Base-by-base conservation (phyloP, 176 grass and related monocot species). In the Oryza glaberrima region DNA sequence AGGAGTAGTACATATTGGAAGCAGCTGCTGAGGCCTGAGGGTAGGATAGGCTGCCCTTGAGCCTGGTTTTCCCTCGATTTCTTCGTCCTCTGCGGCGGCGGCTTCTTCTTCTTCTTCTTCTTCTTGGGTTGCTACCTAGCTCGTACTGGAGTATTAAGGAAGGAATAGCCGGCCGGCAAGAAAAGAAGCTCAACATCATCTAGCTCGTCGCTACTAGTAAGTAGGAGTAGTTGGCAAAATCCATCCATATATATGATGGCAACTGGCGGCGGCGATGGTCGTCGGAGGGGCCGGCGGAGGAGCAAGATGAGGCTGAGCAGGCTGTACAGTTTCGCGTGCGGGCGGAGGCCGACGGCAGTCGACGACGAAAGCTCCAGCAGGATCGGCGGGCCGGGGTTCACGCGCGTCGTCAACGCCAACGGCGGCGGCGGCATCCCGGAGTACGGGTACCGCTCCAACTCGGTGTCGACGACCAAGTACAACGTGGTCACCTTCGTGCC, bases 401-500 rank as follows among this genome's bases (percentile, higher is more conserved):
- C 92, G 3, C 86, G 92, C 25, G 86, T 97, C 0, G 90, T 93
- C 65, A 63, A 82, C 51, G 52, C 94, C 64, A 90, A 85, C 81
- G 41, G 43, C 30, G 80, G 54, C 2, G 34, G 16, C 1, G 6
- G 8, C 40, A 41, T 15, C 0, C 38, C 68, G 3, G 40, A 7
- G 7, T 41, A 41, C 40, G 40, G 8, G 5, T 92, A 87, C 77
- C 15, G 51, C 1, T 77, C 74, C 35, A 98, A 98, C 85, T 83
- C 78, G 54, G 88, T 98, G 11, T 92, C 89, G 26, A 98, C 96
- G 7, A 94, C 96, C 65, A 98, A 98, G 83, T 98, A 98, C 77
- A 98, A 80, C 82, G 71, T 86, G 0, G 54, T 63, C 17, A 94
- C 89, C 30, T 98, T 98, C 77, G 0, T 98, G 1, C 93, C 96